Percentiles rank a stretch among this genome's conserved stretches.
Evolutionary conservation across 306 rosid species (phyloP).

Genomic region (Arachis hypogaea): DNA sequence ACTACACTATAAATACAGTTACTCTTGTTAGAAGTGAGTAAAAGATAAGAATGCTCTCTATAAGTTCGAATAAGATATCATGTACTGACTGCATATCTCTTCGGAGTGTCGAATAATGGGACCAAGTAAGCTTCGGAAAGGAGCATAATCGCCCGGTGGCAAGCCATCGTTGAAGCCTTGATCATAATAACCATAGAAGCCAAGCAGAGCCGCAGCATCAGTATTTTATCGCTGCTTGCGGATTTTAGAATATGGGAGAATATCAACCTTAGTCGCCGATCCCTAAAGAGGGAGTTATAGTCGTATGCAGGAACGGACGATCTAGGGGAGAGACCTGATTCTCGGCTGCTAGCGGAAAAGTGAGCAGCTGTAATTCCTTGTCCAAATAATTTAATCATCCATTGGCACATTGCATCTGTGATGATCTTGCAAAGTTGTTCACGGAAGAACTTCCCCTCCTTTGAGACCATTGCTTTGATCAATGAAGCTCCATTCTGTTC

Average conservation of each 20-base stretch:
- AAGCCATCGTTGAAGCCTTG: slow-evolving; percentile 75
- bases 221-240: slow-evolving; percentile 55
- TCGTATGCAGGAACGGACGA: slow-evolving; percentile 48
- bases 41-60: slow-evolving; percentile 32
- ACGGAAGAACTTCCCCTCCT: slow-evolving; percentile 72
- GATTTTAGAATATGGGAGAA: slow-evolving; percentile 64
- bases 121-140: slow-evolving; percentile 71
- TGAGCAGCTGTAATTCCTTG: slow-evolving; percentile 47
- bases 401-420: slow-evolving; percentile 65
- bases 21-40: slow-evolving; percentile 27
- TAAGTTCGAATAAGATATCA: slow-evolving; percentile 41
- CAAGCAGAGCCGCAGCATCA: slow-evolving; percentile 75
- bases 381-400: slow-evolving; percentile 60
- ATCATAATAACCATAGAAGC: slow-evolving; percentile 56
- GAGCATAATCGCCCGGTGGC: slow-evolving; percentile 58
- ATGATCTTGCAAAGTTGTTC: slow-evolving; percentile 63
- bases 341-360: slow-evolving; percentile 53
- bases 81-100: slow-evolving; percentile 66
- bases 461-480: slow-evolving; percentile 73
- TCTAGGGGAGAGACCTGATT: slow-evolving; percentile 52
- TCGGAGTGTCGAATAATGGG: slow-evolving; percentile 53
- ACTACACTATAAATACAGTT: slow-evolving; percentile 19
- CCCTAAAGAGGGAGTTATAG: slow-evolving; percentile 60
- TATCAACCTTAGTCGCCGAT: slow-evolving; percentile 76
- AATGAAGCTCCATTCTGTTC: slow-evolving; percentile 86